Conservation (phyloP, 2,329 filamentous ascomycete species). For the Paracoccidioides brasiliensis region DNA sequence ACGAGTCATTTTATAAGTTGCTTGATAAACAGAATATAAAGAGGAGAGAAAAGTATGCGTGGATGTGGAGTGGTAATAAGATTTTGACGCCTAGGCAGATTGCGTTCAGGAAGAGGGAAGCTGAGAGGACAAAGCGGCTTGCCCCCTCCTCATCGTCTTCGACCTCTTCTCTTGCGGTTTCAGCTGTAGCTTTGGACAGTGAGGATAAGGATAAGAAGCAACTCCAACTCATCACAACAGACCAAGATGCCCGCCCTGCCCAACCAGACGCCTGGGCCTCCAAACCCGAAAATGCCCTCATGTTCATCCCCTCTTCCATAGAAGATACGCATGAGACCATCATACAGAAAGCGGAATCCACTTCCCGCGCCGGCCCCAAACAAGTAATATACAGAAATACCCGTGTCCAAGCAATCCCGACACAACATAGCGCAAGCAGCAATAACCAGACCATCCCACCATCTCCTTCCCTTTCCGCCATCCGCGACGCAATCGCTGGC, state of each 20-base stretch:
- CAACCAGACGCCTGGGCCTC: conserved; percentile 64
- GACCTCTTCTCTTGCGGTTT: not conserved
- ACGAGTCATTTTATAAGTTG: conserved; percentile 88
- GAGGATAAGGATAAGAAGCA: conserved; percentile 20
- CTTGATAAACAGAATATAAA: conserved; percentile 84
- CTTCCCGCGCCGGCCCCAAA: conserved; percentile 63
- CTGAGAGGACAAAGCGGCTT: conserved; percentile 57
- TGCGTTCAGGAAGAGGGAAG: conserved; percentile 40
- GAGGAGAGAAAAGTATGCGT: conserved; percentile 69
- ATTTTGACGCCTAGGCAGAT: conserved; percentile 52
- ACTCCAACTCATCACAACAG: conserved; percentile 47
- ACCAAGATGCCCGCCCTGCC: conserved; percentile 56
- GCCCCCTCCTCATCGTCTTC: conserved; percentile 30
- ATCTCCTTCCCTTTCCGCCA: conserved; percentile 72
- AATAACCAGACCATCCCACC: conserved; percentile 42
- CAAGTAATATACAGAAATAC: conserved; percentile 74
- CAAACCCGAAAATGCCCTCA: conserved; percentile 65
- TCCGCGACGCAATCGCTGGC: conserved; percentile 73
- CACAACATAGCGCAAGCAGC: conserved; percentile 14
- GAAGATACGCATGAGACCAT: conserved; percentile 46
- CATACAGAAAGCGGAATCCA: conserved; percentile 53
- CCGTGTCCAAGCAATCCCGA: conserved; percentile 47
- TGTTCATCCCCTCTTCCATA: conserved; percentile 52
- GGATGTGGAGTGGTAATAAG: conserved; percentile 82
- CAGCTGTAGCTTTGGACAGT: not conserved